Conservation (phyloP, 805 yeast genomes). For the Cyberlindnera mrakii region DNA sequence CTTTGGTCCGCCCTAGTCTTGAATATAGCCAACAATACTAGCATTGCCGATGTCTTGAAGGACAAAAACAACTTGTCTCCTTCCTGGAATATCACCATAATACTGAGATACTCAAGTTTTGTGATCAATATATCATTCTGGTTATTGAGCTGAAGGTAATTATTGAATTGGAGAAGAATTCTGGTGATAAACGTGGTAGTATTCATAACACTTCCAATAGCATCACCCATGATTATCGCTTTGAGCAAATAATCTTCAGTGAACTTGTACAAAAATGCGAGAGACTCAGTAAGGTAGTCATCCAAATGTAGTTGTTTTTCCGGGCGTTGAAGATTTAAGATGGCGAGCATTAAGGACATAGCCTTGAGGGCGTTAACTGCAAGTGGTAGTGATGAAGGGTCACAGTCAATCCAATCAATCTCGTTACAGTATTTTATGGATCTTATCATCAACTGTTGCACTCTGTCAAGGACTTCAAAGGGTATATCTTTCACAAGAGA, state of each 20-base stretch:
- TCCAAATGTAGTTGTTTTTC: conserved; percentile 44
- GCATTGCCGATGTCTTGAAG: conserved; percentile 15
- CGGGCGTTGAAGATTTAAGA: conserved; percentile 33
- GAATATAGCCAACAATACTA: conserved; percentile 22
- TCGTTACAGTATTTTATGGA: conserved; percentile 22
- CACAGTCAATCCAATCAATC: conserved; percentile 14
- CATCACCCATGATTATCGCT: conserved; percentile 3
- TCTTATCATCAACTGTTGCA: conserved; percentile 27
- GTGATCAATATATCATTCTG: conserved; percentile 51
- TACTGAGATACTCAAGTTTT: conserved; percentile 48
- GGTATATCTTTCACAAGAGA: conserved; percentile 11
- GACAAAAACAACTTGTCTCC: conserved; percentile 15
- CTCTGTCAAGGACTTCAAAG: conserved; percentile 25
- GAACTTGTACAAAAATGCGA: conserved; percentile 32
- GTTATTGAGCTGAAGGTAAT: conserved; percentile 12
- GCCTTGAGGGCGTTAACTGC: conserved; percentile 12
- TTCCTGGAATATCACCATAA: conserved; percentile 32
- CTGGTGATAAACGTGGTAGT: conserved; percentile 3
- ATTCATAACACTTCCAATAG: background rate
- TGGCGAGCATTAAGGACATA: conserved; percentile 29
- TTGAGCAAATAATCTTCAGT: conserved; percentile 27
- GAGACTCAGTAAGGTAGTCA: conserved; percentile 33
- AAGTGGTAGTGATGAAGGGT: background rate
- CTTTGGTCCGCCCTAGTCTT: conserved; percentile 41
- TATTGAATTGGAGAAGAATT: conserved; percentile 14